phyloP scores from a whole-genome alignment of 1,139 yeast genomes.

The Hyphopichia burtonii region DNA sequence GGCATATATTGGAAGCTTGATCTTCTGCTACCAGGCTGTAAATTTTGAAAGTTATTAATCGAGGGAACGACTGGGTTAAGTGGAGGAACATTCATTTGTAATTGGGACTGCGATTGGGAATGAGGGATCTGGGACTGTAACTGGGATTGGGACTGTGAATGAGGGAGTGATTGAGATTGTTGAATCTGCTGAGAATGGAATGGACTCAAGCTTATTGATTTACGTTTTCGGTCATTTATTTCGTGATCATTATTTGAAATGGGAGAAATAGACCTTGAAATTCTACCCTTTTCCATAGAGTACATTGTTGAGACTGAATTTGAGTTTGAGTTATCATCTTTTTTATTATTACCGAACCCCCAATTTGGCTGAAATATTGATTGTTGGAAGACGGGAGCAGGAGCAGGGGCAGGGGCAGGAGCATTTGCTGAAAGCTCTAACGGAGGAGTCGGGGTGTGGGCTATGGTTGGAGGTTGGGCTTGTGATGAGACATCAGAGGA shows the following conservation, averaged over 20 bases:
- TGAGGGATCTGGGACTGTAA: constrained; percentile 20
- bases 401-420: neutral
- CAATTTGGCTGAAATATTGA: constrained; percentile 13
- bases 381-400: neutral
- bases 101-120: neutral
- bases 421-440: too few relatives aligned
- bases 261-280: constrained; percentile 27
- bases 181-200: constrained; percentile 11
- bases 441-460: neutral
- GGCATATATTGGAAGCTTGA: constrained; percentile 47
- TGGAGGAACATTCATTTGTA: constrained; percentile 3
- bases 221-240: constrained; percentile 8
- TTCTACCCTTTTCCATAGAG: constrained; percentile 4
- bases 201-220: constrained; percentile 8
- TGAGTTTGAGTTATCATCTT: neutral
- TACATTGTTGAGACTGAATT: neutral
- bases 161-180: constrained; percentile 17
- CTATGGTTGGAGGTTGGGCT: neutral
- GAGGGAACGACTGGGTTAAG: constrained; percentile 5
- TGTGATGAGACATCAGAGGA: neutral
- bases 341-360: constrained; percentile 9
- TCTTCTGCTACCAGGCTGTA: constrained; percentile 4
- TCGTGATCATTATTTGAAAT: constrained; percentile 10
- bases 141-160: neutral
- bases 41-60: constrained; percentile 12